Evolutionary conservation across 768 basidiomycete genomes (phyloP), one percentile per base, ranked within the genome.

Genomic region (Tephrocybe sp.): DNA sequence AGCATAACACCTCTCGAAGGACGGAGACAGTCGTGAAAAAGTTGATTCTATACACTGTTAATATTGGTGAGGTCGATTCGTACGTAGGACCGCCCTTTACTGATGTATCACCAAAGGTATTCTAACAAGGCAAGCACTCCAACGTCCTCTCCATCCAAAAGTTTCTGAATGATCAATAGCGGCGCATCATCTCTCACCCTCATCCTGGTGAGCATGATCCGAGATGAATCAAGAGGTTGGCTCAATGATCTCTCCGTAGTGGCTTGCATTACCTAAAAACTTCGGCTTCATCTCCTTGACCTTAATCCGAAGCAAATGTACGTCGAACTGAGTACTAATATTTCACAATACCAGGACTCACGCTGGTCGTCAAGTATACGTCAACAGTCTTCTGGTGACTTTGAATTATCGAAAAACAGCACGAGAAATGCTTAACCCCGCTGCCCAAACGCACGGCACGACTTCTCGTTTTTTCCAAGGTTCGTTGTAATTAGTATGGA

Each of bases 261-360:
- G 45, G 45, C 41, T 52, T 6, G 45, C 51, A 1, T 38, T 52
- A 42, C 45, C 51, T 11, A 45, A 47, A 43, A 52, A 52, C 27
- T 52, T 52, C 21, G 51, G 51, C 23, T 52, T 52, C 23, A 52
- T 52, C 12, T 47, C 51, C 7, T 24, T 52, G n/a, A 52, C 51
- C 21, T 13, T 52, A 10, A 52, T 52, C 16, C 45, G 51, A 4
- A 52, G 51, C 21, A 52, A 52, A 47, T 31, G 51, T 37, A 6
- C 27, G 51, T 47, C 13, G 22, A n/a, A n/a, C n/a, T n/a, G n/a
- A n/a, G n/a, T n/a, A n/a, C n/a, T n/a, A n/a, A n/a, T n/a, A n/a
- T n/a, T n/a, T n/a, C n/a, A n/a, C n/a, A n/a, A n/a, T n/a, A n/a
- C n/a, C n/a, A n/a, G n/a, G n/a, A n/a, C n/a, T n/a, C n/a, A n/a